These are phyloP conservation scores for Phytopythium sindhum DNA, from an alignment of 352 stramenopile genomes.

Conservation along the genomic window DNA sequence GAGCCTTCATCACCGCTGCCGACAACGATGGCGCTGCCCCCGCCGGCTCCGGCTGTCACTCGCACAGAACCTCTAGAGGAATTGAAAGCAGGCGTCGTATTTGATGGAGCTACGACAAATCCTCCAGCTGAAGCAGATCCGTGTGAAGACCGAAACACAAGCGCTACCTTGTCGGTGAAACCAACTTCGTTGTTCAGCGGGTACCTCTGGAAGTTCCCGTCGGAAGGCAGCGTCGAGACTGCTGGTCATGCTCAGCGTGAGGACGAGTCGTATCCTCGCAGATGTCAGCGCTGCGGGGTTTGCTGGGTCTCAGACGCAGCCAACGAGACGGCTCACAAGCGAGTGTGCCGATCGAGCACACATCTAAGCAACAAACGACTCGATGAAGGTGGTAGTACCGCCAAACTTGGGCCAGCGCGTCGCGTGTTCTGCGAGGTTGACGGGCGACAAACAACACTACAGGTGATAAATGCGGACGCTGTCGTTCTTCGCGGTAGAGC, in stretches of 20 bases:
- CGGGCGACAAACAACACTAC: conserved; percentile 27
- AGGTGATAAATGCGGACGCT: conserved; percentile 13
- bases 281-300: conserved; percentile 24
- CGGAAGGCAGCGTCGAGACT: conserved; percentile 46
- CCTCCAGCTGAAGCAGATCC: neutral
- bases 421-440: conserved; percentile 63
- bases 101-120: neutral
- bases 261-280: conserved; percentile 24
- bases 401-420: conserved; percentile 28
- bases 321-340: conserved; percentile 24
- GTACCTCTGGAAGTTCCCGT: conserved; percentile 69
- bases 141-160: neutral
- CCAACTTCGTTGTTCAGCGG: neutral
- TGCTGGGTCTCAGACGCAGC: conserved; percentile 34
- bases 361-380: neutral
- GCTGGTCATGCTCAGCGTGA: neutral
- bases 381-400: conserved; percentile 1
- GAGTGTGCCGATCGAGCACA: conserved; percentile 9
- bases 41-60: neutral
- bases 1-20: neutral
- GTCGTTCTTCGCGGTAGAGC: neutral
- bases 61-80: neutral
- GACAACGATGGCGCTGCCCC: neutral
- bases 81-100: neutral
- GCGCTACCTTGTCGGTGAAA: neutral